These are phyloP conservation scores for Phtheirospermum japonicum DNA, from an alignment of 257 asterid species.

Conservation along the genomic window DNA sequence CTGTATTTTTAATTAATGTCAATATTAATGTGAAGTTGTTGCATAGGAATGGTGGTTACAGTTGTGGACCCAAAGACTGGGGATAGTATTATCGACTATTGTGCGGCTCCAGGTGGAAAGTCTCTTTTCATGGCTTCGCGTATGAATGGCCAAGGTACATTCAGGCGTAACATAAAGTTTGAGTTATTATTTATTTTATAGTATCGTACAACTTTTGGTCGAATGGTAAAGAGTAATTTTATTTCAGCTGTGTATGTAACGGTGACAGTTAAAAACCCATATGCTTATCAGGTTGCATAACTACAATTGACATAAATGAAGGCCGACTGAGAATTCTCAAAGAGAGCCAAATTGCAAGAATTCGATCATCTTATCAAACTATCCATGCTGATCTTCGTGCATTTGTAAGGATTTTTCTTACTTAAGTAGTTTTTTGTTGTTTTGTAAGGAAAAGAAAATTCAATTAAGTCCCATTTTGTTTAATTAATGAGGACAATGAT, in stretches of 20 bases:
- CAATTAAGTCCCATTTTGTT: constrained; percentile 2
- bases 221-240: not conserved
- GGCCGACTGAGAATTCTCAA: constrained; percentile 87
- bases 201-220: not conserved
- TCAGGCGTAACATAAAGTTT: not conserved
- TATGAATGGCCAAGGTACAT: constrained; percentile 68
- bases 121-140: constrained; percentile 88
- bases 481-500: constrained; percentile 42
- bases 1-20: too few species aligned
- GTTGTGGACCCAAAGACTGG: constrained; percentile 86
- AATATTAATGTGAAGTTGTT: constrained; percentile 22
- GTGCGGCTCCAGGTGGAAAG: constrained; percentile 99
- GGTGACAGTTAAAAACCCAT: constrained; percentile 14
- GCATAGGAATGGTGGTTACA: constrained; percentile 73
- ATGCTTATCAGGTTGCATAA: constrained; percentile 55
- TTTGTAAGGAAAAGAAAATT: constrained; percentile 1
- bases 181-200: not conserved
- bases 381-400: constrained; percentile 68
- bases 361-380: constrained; percentile 52
- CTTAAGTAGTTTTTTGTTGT: too few species aligned
- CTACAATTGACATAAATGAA: constrained; percentile 73
- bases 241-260: constrained; percentile 10
- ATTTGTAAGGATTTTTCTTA: constrained; percentile 43
- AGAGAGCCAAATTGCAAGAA: constrained; percentile 71
- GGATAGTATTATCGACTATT: constrained; percentile 82